phyloP scores from a whole-genome alignment of 148 eudicot genomes.

The Beta vulgaris region DNA sequence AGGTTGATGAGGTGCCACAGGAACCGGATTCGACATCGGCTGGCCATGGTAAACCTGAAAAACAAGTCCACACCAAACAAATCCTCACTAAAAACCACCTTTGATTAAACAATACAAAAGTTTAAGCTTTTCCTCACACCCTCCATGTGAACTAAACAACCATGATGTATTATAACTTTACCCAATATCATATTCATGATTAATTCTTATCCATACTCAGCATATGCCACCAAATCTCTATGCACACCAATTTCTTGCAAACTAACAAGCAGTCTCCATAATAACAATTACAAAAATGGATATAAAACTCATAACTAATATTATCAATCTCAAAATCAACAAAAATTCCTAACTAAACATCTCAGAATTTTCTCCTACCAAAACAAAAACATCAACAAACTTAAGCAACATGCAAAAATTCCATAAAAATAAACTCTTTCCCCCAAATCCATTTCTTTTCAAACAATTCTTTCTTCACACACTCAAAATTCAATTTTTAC shows the following conservation, averaged over 20 bases:
- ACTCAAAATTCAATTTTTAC: not conserved
- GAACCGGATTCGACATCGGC: slow-evolving; percentile 51
- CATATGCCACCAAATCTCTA: too few species aligned
- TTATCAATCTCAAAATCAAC: too few species aligned
- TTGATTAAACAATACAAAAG: slow-evolving; percentile 11
- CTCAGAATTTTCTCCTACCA: too few species aligned
- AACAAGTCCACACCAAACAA: slow-evolving; percentile 6
- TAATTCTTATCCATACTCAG: slow-evolving; percentile 1
- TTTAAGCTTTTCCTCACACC: not conserved
- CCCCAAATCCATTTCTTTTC: not conserved
- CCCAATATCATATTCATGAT: slow-evolving; percentile 8
- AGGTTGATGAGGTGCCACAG: slow-evolving; percentile 56
- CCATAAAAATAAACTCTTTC: not conserved
- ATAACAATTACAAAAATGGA: too few species aligned
- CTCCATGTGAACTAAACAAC: not conserved
- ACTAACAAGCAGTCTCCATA: too few species aligned
- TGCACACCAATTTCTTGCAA: too few species aligned
- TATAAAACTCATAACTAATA: too few species aligned
- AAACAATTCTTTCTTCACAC: not conserved
- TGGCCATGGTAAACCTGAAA: slow-evolving; percentile 62
- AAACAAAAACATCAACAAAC: too few species aligned
- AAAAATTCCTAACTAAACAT: too few species aligned
- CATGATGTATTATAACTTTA: not conserved
- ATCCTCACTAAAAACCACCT: slow-evolving; percentile 10
- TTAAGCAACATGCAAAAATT: not conserved